Evolutionary conservation across 305 asterid species (phyloP).

Genomic region (Solanum hybrid): DNA sequence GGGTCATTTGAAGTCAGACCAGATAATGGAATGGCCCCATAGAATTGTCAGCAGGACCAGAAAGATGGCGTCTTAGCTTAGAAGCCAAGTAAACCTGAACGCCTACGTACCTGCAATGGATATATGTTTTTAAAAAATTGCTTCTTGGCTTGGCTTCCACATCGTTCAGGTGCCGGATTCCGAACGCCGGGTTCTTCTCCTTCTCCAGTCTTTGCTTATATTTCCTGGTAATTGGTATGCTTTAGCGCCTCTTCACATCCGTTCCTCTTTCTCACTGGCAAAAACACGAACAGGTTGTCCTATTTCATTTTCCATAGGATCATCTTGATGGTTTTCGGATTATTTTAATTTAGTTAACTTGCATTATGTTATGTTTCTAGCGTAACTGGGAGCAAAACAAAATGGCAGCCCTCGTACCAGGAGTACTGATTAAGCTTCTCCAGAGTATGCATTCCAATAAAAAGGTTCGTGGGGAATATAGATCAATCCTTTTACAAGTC

Average conservation of each 20-base stretch:
- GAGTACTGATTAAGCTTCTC: slow-evolving; percentile 75
- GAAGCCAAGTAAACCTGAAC: slow-evolving; percentile 46
- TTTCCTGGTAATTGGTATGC: background rate
- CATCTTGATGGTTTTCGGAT: background rate
- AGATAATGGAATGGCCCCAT: background rate
- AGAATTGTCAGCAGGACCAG: background rate
- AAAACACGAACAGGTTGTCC: background rate
- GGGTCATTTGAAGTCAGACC: slow-evolving; percentile 11
- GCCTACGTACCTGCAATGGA: slow-evolving; percentile 58
- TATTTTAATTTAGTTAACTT: background rate
- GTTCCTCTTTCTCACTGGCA: background rate
- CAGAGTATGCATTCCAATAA: slow-evolving; percentile 52
- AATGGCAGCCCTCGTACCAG: slow-evolving; percentile 78
- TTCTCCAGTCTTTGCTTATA: background rate
- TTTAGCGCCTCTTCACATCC: background rate
- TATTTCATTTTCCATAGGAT: background rate
- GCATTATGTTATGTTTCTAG: background rate
- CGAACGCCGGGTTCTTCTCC: background rate
- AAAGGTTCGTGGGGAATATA: slow-evolving; percentile 58
- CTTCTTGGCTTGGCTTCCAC: slow-evolving; percentile 26
- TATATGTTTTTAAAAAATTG: background rate
- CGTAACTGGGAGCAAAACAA: background rate
- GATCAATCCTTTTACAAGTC: slow-evolving; percentile 63
- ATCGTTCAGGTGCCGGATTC: background rate
- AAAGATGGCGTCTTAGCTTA: slow-evolving; percentile 43